Percentiles rank a stretch among this genome's conserved stretches.
Evolutionary conservation across 1,284 basidiomycete species (phyloP).

Genomic region (Sporisorium exsertum): DNA sequence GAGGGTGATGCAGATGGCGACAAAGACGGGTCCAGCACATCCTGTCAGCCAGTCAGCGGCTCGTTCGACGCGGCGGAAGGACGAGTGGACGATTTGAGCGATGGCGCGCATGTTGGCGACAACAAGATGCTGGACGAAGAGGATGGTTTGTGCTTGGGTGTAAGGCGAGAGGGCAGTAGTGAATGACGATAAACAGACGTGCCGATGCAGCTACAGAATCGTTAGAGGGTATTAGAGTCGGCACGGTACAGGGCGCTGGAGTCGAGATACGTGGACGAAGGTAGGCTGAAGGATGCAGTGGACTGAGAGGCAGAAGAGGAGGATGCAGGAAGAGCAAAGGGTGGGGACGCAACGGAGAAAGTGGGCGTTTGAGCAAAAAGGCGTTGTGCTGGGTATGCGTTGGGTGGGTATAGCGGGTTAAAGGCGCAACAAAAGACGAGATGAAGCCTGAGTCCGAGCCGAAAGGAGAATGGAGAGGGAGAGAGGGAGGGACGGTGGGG

Average conservation of each 20-base stretch:
- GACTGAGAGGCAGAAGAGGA: background rate
- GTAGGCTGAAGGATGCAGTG: background rate
- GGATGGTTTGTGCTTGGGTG: background rate
- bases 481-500: no score
- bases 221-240: background rate
- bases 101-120: conserved; percentile 55
- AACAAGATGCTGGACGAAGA: background rate
- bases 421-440: background rate
- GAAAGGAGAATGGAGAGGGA: background rate
- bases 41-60: conserved; percentile 84
- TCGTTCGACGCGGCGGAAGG: conserved; percentile 84
- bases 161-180: background rate
- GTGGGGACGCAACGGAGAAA: background rate
- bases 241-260: background rate
- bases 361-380: background rate
- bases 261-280: background rate
- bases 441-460: background rate
- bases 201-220: background rate
- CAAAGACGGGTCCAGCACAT: conserved; percentile 89
- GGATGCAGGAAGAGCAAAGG: background rate
- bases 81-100: conserved; percentile 78
- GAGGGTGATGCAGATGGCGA: conserved; percentile 77
- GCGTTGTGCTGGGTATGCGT: background rate
- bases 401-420: background rate
- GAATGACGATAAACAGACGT: background rate